phyloP scores from a whole-genome alignment of 2,329 filamentous ascomycete genomes.

The Alternaria viburni region DNA sequence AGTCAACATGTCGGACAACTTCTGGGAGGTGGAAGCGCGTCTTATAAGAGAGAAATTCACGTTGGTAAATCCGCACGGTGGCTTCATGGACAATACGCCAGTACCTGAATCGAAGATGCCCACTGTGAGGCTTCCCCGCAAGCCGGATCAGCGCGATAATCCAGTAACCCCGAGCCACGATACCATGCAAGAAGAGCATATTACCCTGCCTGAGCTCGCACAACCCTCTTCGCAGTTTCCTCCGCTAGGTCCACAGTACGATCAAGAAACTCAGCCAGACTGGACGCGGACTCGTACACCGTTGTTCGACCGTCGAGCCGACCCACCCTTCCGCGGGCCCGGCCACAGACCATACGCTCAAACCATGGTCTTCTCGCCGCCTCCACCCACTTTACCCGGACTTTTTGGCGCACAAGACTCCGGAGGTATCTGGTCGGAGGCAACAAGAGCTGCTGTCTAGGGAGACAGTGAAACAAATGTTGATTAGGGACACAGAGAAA shows the following conservation, averaged over 20 bases:
- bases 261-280: slow-evolving; percentile 1
- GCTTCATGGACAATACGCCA: neutral
- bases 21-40: neutral
- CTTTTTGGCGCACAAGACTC: neutral
- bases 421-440: neutral
- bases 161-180: neutral
- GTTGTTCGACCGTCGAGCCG: neutral
- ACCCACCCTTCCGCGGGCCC: slow-evolving; percentile 2
- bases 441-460: neutral
- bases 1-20: neutral
- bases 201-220: neutral
- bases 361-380: neutral
- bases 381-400: neutral
- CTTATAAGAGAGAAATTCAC: neutral
- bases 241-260: neutral
- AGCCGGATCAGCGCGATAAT: neutral
- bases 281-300: slow-evolving; percentile 4
- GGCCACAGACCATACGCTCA: neutral
- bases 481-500: neutral
- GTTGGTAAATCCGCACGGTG: neutral
- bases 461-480: neutral
- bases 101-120: neutral
- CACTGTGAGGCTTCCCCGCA: neutral
- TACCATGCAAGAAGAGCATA: neutral
- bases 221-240: neutral